Evolutionary conservation across 306 rosid genomes (phyloP).

Genomic region (Fragaria iinumae): DNA sequence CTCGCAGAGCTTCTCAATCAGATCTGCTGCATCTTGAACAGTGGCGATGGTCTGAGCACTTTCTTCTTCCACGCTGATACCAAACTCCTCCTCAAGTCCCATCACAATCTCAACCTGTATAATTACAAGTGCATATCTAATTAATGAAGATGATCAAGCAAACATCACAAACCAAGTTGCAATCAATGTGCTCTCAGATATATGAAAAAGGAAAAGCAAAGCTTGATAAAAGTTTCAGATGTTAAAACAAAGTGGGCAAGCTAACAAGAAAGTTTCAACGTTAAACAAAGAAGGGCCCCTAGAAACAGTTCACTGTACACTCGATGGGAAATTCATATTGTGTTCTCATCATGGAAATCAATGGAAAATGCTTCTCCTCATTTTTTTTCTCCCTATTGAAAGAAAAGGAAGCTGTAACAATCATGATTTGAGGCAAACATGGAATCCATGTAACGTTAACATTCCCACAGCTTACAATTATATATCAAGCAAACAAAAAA

Average conservation of each 20-base stretch:
- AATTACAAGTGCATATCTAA: not conserved
- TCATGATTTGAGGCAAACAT: not conserved
- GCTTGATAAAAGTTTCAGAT: not conserved
- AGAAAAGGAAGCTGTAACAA: not conserved
- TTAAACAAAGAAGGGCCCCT: not conserved
- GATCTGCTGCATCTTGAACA: slow-evolving; percentile 89
- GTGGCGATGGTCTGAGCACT: slow-evolving; percentile 88
- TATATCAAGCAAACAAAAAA: not conserved
- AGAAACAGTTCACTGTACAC: not conserved
- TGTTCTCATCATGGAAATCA: not conserved
- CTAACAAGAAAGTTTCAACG: not conserved
- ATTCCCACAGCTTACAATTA: not conserved
- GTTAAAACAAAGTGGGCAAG: not conserved
- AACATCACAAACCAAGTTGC: slow-evolving; percentile 15
- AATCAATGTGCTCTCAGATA: not conserved
- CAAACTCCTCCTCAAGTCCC: slow-evolving; percentile 94
- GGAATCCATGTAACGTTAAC: not conserved
- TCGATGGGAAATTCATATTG: not conserved
- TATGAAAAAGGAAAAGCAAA: not conserved
- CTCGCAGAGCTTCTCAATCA: slow-evolving; percentile 67
- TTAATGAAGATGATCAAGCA: slow-evolving; percentile 1
- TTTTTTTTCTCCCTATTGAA: not conserved
- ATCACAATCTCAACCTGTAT: slow-evolving; percentile 93
- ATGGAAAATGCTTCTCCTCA: not conserved
- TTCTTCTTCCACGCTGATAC: slow-evolving; percentile 75